Evolutionary conservation across 169 alveolate genomes (phyloP), one percentile per base, ranked within the genome.

Genomic region (Cryptosporidium viatorum): DNA sequence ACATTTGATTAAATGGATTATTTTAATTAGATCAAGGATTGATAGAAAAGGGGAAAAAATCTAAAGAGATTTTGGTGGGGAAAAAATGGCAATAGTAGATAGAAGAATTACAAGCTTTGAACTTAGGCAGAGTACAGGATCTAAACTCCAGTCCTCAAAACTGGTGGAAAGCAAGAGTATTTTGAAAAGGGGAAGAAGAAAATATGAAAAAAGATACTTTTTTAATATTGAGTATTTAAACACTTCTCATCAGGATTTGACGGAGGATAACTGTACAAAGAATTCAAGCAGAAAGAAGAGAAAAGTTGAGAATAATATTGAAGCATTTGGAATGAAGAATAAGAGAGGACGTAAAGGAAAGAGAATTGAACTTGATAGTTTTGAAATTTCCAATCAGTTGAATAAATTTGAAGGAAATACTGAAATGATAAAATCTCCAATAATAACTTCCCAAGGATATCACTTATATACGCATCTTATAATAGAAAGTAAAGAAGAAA

Each of bases 371-470:
- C n/a, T 26, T 1, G 5, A 6, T 1, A 45, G 48, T 23, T 16
- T 23, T 70, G 39, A 3, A 0, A 10, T 16, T 37, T 26, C 23
- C 2, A 70, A 50, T 70, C 18, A 23, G 29, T 9, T 37, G 5
- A 31, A 33, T 35, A 6, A 26, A 26, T 39, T 73, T 31, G 58
- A 73, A 21, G 29, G 65, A 18, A 73, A 37, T 39, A 8, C 31
- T 14, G 59, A 35, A n/a, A 45, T 80, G 51, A 23, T n/a, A n/a
- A 60, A 65, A 50, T 80, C 89, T 10, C 89, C 80, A 26, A 80
- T 80, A 37, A 51, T 80, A 14, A 80, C 89, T 8, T 37, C 89
- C 2, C 89, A 80, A 45, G 89, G 89, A 21, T 80, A 80, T 62
- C 89, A 80, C 69, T 48, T 80, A 9, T 80, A 80, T 65, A 9